Conservation (phyloP, 2,329 filamentous ascomycete species). For the Simplicillium aogashimaense region DNA sequence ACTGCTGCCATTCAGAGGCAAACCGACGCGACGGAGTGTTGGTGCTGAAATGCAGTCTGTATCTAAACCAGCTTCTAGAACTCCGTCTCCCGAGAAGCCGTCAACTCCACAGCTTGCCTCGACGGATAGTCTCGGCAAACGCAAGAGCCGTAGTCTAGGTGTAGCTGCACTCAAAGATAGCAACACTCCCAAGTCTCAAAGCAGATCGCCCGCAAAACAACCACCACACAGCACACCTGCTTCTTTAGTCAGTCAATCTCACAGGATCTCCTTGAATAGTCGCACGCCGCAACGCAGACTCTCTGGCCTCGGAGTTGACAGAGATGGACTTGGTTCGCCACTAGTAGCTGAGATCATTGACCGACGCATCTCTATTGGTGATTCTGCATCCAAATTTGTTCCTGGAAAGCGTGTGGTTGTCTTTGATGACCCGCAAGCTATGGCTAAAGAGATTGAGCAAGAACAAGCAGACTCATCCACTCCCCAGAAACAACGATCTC, state of each 20-base stretch:
- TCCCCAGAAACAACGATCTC: conserved; percentile 35
- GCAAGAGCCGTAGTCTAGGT: no score
- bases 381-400: conserved; percentile 53
- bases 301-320: conserved; percentile 61
- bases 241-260: background rate
- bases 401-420: conserved; percentile 42
- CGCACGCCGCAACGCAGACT: conserved; percentile 34
- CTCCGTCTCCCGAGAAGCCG: conserved; percentile 11
- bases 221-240: background rate
- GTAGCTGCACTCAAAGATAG: no score
- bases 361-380: conserved; percentile 60
- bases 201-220: no score
- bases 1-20: conserved; percentile 41
- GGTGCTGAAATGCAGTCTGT: conserved; percentile 1
- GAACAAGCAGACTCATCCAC: conserved; percentile 28
- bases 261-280: background rate
- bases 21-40: conserved; percentile 7
- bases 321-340: conserved; percentile 64
- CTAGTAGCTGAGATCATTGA: conserved; percentile 62
- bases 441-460: conserved; percentile 53
- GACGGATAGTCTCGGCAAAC: no score
- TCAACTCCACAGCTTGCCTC: conserved; percentile 31
- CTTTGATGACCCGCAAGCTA: conserved; percentile 54
- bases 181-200: no score
- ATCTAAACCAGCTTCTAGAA: conserved; percentile 10